Evolutionary conservation across 108 stramenopile species (phyloP).

Genomic region (Heterococcus sp.): DNA sequence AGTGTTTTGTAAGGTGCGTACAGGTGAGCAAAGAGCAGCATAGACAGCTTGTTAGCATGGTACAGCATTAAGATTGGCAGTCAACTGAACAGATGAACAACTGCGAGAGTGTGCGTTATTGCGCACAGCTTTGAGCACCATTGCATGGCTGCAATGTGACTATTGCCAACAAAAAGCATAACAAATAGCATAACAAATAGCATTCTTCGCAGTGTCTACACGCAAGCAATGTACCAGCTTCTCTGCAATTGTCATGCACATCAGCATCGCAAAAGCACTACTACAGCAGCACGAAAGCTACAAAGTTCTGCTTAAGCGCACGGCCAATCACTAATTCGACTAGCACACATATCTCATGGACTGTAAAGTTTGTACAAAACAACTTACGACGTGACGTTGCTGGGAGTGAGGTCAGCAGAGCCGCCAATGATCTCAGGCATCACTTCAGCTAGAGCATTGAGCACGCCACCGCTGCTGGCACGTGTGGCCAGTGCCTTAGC

Average conservation of each 20-base stretch:
- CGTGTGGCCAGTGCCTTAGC: conserved; percentile 85
- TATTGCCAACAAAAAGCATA: background rate
- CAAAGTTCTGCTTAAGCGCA: background rate
- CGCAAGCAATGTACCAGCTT: too few species aligned
- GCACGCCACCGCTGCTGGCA: conserved; percentile 69
- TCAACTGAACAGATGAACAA: too few species aligned
- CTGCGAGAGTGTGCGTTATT: too few species aligned
- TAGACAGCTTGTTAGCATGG: too few species aligned
- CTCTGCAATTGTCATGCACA: background rate
- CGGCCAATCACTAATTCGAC: background rate
- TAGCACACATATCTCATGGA: background rate
- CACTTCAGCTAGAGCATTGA: conserved; percentile 73
- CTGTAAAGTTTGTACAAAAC: background rate
- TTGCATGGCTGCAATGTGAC: too few species aligned
- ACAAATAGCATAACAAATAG: background rate
- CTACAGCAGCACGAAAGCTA: background rate
- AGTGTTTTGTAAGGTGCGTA: too few species aligned
- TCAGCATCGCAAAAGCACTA: background rate
- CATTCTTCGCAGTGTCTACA: too few species aligned
- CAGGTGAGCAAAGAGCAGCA: too few species aligned
- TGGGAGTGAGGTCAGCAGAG: conserved; percentile 92
- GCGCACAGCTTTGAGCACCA: too few species aligned
- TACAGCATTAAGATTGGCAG: too few species aligned
- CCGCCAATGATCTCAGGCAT: conserved; percentile 95
- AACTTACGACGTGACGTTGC: conserved; percentile 73